Base-by-base conservation (phyloP, 2,329 filamentous ascomycete species). In the Tolypocladium paradoxum region DNA sequence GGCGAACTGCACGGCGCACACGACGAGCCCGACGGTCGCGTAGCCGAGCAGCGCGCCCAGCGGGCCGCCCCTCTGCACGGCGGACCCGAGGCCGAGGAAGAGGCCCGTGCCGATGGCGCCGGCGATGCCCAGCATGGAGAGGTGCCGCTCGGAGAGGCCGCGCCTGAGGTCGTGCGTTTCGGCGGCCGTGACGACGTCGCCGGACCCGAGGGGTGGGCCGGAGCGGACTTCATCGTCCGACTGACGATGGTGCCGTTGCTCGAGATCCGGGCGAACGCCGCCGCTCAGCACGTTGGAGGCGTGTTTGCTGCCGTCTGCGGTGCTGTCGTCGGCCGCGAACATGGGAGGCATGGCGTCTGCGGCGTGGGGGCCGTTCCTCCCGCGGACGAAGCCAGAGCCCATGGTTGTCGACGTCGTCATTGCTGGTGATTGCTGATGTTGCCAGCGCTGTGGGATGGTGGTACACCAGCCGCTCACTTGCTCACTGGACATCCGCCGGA, bases 61-160 rank as follows among this genome's bases (percentile, higher is more conserved):
- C 0, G 75, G 75, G 1, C 75, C 76, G 60, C 74, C 79, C 24
- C 66, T 74, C 57, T 71, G 68, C 27, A 83, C 73, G 20, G 79
- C 77, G 54, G 69, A 65, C 57, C 80, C 79, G 35, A 81, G 76
- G 20, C 79, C 78, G 37, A 83, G 76, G 63, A 83, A 83, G 49
- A 83, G 73, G 52, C 80, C 79, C 48, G 80, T 81, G 58, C 80
- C 79, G 55, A 83, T 82, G 55, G 79, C 76, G 51, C 80, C 80
- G 50, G 79, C 79, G 53, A 84, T 81, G 59, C 77, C 80, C 56
- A 83, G 74, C 78, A 83, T 82, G 58, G 80, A 78, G 56, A 84
- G 70, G 64, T 83, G 80, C 71, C 60, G 60, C 52, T 61, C 58
- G 6, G 54, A 38, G 22, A 62, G 59, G 22, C 72, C 72, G 54